Evolutionary conservation across 2,329 filamentous ascomycete genomes (phyloP).

Genomic region (Nigrospora sphaerica): DNA sequence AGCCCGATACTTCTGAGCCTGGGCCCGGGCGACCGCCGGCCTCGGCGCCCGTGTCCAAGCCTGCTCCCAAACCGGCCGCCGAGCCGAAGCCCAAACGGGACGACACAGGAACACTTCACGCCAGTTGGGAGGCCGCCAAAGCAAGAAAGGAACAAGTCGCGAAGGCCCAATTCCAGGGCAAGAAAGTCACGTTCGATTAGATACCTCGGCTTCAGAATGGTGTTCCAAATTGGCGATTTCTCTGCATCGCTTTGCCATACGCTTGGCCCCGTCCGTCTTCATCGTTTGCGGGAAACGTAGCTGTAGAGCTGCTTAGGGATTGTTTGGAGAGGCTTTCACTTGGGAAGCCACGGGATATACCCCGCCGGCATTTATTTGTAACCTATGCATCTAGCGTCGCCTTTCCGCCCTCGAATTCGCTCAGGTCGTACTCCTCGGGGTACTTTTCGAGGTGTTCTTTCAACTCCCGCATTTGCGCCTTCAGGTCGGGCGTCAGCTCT

Average conservation of each 20-base stretch:
- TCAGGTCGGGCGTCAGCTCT: constrained; percentile 71
- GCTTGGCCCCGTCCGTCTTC: no score
- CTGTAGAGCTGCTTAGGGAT: no score
- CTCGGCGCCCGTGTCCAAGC: constrained; percentile 18
- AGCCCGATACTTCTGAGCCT: constrained; percentile 4
- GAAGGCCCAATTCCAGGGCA: constrained; percentile 45
- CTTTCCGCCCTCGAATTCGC: constrained; percentile 66
- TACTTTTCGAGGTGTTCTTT: constrained; percentile 75
- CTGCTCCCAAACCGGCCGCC: background rate
- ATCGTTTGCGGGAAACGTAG: no score
- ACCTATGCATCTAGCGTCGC: constrained; percentile 44
- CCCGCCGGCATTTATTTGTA: background rate
- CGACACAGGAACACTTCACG: constrained; percentile 48
- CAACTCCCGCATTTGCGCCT: constrained; percentile 67
- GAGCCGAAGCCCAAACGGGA: constrained; percentile 33
- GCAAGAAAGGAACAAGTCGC: constrained; percentile 51
- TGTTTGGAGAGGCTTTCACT: no score
- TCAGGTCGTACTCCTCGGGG: constrained; percentile 84
- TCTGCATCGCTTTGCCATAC: no score
- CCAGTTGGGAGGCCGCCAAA: constrained; percentile 58
- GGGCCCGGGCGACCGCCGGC: constrained; percentile 8
- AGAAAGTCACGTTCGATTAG: constrained; percentile 53
- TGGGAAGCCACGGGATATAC: no score
- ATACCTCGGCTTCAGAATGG: constrained; percentile 7
- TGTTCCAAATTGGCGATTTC: no score